These are phyloP conservation scores for Termitomyces sp. DNA, from an alignment of 768 basidiomycete species.

Conservation along the genomic window DNA sequence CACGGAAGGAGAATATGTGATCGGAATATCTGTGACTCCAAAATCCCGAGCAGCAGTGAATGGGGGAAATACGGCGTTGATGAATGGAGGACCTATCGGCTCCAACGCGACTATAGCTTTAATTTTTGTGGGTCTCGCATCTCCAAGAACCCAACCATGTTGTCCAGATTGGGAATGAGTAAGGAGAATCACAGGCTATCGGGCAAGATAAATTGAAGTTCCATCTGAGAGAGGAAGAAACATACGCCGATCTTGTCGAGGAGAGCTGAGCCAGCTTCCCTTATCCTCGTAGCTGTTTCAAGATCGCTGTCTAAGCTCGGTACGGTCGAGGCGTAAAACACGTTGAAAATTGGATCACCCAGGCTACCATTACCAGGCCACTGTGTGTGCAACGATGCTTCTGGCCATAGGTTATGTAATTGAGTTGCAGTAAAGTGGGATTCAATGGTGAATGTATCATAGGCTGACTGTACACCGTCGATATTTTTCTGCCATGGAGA, in stretches of 20 bases:
- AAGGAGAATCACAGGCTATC: constrained; percentile 39
- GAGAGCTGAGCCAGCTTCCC: constrained; percentile 33
- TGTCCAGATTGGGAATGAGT: constrained; percentile 48
- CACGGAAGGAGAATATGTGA: constrained; percentile 37
- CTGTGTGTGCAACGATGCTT: constrained; percentile 40
- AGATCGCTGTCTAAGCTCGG: constrained; percentile 30
- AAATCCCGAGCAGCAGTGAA: constrained; percentile 32
- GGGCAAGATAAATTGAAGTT: not conserved
- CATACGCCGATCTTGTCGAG: constrained; percentile 45
- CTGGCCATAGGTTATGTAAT: constrained; percentile 36
- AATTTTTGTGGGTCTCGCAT: constrained; percentile 35
- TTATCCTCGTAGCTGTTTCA: constrained; percentile 33
- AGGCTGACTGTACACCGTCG: constrained; percentile 29
- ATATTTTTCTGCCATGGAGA: constrained; percentile 35
- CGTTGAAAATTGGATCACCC: constrained; percentile 39
- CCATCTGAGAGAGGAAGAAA: not conserved
- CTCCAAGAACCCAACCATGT: constrained; percentile 44
- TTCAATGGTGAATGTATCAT: constrained; percentile 26
- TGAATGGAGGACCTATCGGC: constrained; percentile 46
- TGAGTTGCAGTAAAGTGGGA: constrained; percentile 39
- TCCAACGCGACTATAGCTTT: constrained; percentile 45
- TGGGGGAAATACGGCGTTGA: constrained; percentile 30
- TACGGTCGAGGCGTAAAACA: constrained; percentile 37
- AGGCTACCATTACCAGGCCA: constrained; percentile 48
- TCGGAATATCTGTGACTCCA: constrained; percentile 43